Evolutionary conservation across 2,329 filamentous ascomycete species (phyloP).

Genomic region (Ascochyta pisi): DNA sequence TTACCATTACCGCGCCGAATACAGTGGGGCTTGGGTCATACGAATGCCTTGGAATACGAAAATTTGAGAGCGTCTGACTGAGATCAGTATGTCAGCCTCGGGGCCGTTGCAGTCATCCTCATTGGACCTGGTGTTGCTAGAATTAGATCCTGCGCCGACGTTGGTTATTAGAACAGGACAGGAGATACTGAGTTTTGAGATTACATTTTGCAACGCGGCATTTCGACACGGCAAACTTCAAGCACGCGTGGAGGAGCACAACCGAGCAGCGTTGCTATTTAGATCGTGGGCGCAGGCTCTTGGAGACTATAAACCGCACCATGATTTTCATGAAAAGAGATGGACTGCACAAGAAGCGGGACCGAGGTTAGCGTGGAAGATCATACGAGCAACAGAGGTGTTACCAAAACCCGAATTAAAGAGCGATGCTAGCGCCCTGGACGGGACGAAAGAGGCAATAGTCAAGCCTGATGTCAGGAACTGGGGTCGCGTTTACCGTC

Average conservation of each 20-base stretch:
- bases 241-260: slow-evolving; percentile 14
- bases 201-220: slow-evolving; percentile 33
- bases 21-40: background rate
- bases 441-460: background rate
- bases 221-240: slow-evolving; percentile 24
- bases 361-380: slow-evolving; percentile 22
- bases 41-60: background rate
- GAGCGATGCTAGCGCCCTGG: background rate
- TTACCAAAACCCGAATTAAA: background rate
- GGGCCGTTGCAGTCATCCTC: slow-evolving; percentile 1
- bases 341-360: slow-evolving; percentile 32
- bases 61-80: background rate
- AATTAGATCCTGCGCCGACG: slow-evolving; percentile 29
- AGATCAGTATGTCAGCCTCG: slow-evolving; percentile 2
- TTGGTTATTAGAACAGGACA: slow-evolving; percentile 31
- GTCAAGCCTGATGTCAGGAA: background rate
- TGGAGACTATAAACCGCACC: slow-evolving; percentile 14
- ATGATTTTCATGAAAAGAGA: slow-evolving; percentile 23
- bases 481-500: slow-evolving; percentile 8
- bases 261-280: slow-evolving; percentile 30
- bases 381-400: slow-evolving; percentile 20
- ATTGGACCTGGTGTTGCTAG: slow-evolving; percentile 33
- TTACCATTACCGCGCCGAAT: background rate
- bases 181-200: slow-evolving; percentile 21
- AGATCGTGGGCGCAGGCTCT: slow-evolving; percentile 38